phyloP scores from a whole-genome alignment of 164 flowering plant genomes.

The Dillenia turbinata region DNA sequence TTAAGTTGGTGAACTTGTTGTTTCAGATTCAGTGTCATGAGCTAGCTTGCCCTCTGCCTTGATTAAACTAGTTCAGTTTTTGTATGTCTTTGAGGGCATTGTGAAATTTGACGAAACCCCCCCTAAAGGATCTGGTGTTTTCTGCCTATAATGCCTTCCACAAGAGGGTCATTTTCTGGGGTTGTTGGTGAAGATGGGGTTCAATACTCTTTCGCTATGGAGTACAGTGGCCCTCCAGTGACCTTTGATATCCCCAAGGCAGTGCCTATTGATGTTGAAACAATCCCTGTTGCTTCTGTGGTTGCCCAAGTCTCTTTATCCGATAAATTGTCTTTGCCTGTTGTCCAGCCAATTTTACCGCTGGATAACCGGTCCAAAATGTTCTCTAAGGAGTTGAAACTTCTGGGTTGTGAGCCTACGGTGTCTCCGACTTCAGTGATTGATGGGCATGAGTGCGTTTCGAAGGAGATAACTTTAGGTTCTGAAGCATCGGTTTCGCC shows the following conservation, averaged over 20 bases:
- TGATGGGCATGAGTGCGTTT: slow-evolving; percentile 15
- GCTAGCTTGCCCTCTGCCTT: no score
- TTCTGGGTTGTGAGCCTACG: slow-evolving; percentile 11
- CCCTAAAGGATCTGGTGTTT: slow-evolving; percentile 35
- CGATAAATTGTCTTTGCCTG: slow-evolving; percentile 40
- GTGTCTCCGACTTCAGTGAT: slow-evolving; percentile 49
- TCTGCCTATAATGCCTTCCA: slow-evolving; percentile 38
- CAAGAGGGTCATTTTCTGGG: slow-evolving; percentile 23
- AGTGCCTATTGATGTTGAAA: slow-evolving; percentile 52
- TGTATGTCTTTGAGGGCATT: neutral
- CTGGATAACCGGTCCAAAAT: slow-evolving; percentile 13
- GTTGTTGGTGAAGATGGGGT: slow-evolving; percentile 18
- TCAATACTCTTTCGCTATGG: slow-evolving; percentile 72
- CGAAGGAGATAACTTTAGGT: slow-evolving; percentile 16
- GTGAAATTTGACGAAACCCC: neutral
- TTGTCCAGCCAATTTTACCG: slow-evolving; percentile 56
- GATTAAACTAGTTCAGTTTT: no score
- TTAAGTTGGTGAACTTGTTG: no score
- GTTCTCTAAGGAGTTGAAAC: slow-evolving; percentile 20
- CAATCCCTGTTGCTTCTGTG: slow-evolving; percentile 54
- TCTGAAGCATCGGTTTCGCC: slow-evolving; percentile 14
- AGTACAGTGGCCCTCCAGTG: slow-evolving; percentile 72
- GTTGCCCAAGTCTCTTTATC: slow-evolving; percentile 25
- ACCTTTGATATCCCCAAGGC: slow-evolving; percentile 47
- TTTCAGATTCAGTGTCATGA: no score